A percentile compares a stretch with the other conserved stretches of the same genome.
phyloP scores from a whole-genome alignment of 73 alveolate species.

The Diophrys appendiculata region DNA sequence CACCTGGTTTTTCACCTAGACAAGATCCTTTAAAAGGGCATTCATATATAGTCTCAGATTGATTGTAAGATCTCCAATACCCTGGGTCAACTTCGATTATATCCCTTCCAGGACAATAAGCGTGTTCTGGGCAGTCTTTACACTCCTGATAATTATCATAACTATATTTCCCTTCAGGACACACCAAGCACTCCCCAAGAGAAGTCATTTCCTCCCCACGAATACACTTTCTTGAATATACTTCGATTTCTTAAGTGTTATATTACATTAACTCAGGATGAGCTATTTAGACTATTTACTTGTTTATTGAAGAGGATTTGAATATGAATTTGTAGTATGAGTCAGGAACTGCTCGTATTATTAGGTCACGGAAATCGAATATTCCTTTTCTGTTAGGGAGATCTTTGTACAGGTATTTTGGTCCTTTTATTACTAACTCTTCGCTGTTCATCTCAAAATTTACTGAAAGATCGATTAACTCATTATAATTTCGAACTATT shows the following conservation, averaged over 20 bases:
- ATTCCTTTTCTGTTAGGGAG: background rate
- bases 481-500: background rate
- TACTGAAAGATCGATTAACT: background rate
- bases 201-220: background rate
- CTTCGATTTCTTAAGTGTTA: background rate
- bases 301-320: background rate
- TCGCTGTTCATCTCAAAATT: background rate
- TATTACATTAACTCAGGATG: background rate
- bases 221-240: background rate
- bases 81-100: conserved; percentile 15
- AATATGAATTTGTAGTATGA: too few relatives aligned
- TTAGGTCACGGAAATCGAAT: background rate
- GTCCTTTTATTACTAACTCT: background rate
- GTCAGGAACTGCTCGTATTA: background rate
- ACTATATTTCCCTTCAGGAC: background rate
- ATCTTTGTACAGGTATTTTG: background rate
- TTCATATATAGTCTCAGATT: conserved; percentile 9
- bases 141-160: background rate
- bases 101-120: conserved; percentile 26
- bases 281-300: background rate
- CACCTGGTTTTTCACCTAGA: conserved; percentile 5
- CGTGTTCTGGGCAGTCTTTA: conserved; percentile 14
- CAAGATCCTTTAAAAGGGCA: conserved; percentile 13
- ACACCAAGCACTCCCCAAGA: background rate
- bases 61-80: conserved; percentile 20